Conservation (phyloP, 139 green algal species). For the Mychonastes homosphaera region DNA sequence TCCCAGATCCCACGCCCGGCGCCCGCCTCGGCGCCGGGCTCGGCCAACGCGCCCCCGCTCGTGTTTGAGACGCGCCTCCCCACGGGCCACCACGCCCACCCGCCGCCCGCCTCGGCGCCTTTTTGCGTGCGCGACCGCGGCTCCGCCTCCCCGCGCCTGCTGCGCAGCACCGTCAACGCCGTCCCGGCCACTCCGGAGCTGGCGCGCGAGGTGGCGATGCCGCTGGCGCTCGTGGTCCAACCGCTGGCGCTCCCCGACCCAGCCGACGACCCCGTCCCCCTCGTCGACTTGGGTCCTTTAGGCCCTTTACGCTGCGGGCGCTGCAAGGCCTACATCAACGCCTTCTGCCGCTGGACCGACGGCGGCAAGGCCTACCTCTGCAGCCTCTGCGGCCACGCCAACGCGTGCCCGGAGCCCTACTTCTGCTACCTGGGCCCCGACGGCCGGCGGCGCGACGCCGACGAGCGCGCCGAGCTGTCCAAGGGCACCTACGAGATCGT, state of each 20-base stretch:
- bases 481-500: conserved; percentile 46
- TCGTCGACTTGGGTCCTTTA: conserved; percentile 50
- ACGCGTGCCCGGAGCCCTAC: conserved; percentile 56
- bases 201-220: conserved; percentile 59
- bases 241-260: conserved; percentile 68
- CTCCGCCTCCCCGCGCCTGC: conserved; percentile 59
- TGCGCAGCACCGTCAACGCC: conserved; percentile 71
- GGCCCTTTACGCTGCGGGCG: conserved; percentile 66
- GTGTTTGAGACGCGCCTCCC: conserved; percentile 58
- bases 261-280: conserved; percentile 57
- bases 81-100: conserved; percentile 21
- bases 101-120: conserved; percentile 27
- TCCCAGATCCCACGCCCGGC: conserved; percentile 66
- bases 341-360: conserved; percentile 64
- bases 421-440: conserved; percentile 59
- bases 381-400: conserved; percentile 62
- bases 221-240: conserved; percentile 68
- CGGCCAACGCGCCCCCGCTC: conserved; percentile 6
- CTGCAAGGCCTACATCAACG: conserved; percentile 88
- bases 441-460: conserved; percentile 39
- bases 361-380: conserved; percentile 57
- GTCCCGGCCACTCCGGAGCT: conserved; percentile 67
- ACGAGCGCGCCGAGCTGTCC: conserved; percentile 40
- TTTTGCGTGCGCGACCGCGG: conserved; percentile 56
- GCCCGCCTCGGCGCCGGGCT: neutral